A percentile compares a stretch with the other conserved stretches of the same genome.
Evolutionary conservation across 2,329 filamentous ascomycete species (phyloP).

Genomic region (Trichoderma simmonsii): DNA sequence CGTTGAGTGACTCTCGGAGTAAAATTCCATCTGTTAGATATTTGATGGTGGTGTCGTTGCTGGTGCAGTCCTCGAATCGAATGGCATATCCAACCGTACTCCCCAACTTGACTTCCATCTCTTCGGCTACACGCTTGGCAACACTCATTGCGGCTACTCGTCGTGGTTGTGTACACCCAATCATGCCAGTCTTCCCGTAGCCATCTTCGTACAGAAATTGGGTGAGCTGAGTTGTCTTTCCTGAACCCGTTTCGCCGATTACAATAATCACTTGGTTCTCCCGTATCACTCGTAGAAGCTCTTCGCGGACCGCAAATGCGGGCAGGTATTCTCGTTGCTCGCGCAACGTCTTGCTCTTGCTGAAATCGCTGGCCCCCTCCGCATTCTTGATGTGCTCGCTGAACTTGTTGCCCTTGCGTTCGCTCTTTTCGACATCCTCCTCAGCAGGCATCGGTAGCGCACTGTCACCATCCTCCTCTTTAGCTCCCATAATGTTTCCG

Average conservation of each 20-base stretch:
- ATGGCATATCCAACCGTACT: conserved; percentile 93
- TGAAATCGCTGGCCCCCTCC: conserved; percentile 85
- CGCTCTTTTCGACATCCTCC: conserved; percentile 58
- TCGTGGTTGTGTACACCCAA: conserved; percentile 93
- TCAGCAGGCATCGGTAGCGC: conserved; percentile 74
- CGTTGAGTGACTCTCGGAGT: conserved; percentile 86
- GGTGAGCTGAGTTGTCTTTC: conserved; percentile 95
- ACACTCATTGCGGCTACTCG: conserved; percentile 99
- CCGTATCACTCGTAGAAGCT: conserved; percentile 83
- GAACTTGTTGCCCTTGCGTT: conserved; percentile 65
- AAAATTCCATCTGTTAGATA: conserved; percentile 99
- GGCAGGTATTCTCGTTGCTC: conserved; percentile 93
- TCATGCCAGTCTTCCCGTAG: conserved; percentile 82
- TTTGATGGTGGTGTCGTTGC: conserved; percentile 92
- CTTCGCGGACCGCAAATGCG: conserved; percentile 93
- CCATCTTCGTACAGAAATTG: conserved; percentile 96
- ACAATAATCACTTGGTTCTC: conserved; percentile 98
- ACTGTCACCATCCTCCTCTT: conserved; percentile 89
- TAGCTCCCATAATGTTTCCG: conserved; percentile 93
- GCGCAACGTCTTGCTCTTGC: conserved; percentile 80
- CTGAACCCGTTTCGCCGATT: conserved; percentile 94
- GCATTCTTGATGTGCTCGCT: conserved; percentile 84
- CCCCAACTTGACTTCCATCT: conserved; percentile 93
- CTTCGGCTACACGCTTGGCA: conserved; percentile 94
- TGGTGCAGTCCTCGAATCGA: conserved; percentile 97